Percentiles rank a stretch among this genome's conserved stretches.
Evolutionary conservation across 2,329 filamentous ascomycete species (phyloP).

Genomic region (Colletotrichum tropicale): DNA sequence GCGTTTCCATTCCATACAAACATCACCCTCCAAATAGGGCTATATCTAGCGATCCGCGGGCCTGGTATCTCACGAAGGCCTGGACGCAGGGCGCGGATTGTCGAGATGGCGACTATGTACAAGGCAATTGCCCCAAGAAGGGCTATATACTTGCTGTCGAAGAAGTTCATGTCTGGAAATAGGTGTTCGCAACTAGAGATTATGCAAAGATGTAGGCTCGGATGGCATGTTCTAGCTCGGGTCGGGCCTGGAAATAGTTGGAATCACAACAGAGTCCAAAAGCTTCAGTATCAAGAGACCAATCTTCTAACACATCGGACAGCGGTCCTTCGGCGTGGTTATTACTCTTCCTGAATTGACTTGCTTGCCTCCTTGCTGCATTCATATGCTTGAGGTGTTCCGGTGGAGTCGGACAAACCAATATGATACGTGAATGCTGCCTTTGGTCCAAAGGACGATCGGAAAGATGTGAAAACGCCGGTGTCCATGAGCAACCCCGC

Average conservation of each 20-base stretch:
- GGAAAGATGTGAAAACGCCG: neutral
- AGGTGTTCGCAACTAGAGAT: neutral
- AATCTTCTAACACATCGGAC: neutral
- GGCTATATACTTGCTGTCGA: neutral
- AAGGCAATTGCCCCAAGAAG: rapidly evolving
- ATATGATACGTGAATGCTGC: neutral
- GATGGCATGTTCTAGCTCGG: neutral
- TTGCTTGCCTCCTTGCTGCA: neutral
- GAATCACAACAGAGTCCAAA: neutral
- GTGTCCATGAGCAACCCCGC: neutral
- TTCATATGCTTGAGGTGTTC: neutral
- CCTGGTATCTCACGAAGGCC: neutral
- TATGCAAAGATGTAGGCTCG: neutral
- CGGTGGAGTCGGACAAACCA: neutral
- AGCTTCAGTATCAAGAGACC: neutral
- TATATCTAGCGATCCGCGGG: neutral
- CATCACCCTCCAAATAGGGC: slow-evolving; percentile 38
- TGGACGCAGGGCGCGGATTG: neutral
- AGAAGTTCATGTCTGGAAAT: neutral
- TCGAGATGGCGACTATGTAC: neutral
- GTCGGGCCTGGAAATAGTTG: rapidly evolving
- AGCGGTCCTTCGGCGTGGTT: neutral
- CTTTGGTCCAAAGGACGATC: neutral
- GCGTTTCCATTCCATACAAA: neutral
- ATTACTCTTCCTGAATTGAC: neutral